Base-by-base conservation (phyloP, 2,329 filamentous ascomycete genomes). In the Cladophialophora yegresii region DNA sequence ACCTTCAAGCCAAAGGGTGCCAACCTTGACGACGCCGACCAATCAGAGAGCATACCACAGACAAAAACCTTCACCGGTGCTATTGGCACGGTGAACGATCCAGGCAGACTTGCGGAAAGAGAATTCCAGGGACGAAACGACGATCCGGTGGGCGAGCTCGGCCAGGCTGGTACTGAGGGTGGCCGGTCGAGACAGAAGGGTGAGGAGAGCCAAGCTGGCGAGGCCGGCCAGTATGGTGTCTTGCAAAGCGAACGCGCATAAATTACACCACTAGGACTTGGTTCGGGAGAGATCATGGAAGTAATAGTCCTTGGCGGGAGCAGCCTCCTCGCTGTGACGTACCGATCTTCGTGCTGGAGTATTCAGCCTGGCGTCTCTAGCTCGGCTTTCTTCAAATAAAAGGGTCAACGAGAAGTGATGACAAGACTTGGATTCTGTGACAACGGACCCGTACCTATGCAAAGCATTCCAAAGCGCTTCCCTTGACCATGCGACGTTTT, bases 31-130 rank as follows among this genome's bases (percentile, higher is more conserved):
- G 74, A 77, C 28, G 71, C 73, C 30, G 73, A 77, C 50, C 74
- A 73, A 8, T 56, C 69, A 12, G 62, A 67, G 5, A 60, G 54
- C 45, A 64, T 69, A 7, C 76, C 77, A 26, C 70, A 75, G 23
- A 85, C 84, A 64, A 81, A 79, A 36, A 83, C 81, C 70, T 85
- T 81, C 72, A 80, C 72, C 26, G 74, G 76, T 13, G 81, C 84
- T 26, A 82, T 87, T 65, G 85, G 85, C 2, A 77, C 78, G 2
- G 74, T 81, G 67, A 78, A 85, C 47, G 85, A 88, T 69, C 85
- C 86, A 2, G 81, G 80, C 2, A 76, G 84, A 32, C 70, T 75
- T 20, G 84, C 83, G 6, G 73, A 77, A 69, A 72, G 70, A 40
- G 49, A 57, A 7, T 77, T 78, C 68, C 71, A 77, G 69, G 73